Evolutionary conservation across 2,329 filamentous ascomycete genomes (phyloP), one percentile per base, ranked within the genome.

Genomic region (Chalara sp.): DNA sequence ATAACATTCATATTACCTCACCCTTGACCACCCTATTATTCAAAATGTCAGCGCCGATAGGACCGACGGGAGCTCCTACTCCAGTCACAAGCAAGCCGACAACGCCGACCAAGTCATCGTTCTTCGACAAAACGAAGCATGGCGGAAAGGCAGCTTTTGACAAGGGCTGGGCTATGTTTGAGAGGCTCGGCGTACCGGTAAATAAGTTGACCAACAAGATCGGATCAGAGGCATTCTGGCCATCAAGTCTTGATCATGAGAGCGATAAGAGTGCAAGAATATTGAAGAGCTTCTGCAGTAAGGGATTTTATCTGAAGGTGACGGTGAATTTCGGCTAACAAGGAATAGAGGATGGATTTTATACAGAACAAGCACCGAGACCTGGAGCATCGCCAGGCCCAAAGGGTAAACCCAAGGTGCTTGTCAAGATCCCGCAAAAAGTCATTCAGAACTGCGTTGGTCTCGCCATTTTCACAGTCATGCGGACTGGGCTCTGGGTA

Each of bases 391-490:
- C 51, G 5, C 51, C 55, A 39, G 54, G 64, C 68, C 46, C 74
- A 73, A 46, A 75, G 74, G 44, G 71, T 56, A 73, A 80, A 66
- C 83, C 84, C 13, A 82, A 89, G 60, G 53, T 63, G 1, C 68
- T 76, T 47, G 89, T 92, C 70, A 93, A 90, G 71, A 96, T 97
- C 31, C 92, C 92, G 0, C 74, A 84, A 51, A 79, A 85, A 63
- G 89, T 96, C 51, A 89, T 97, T 60, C 82, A 87, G 64, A 88
- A 93, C 70, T 90, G 91, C 31, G 89, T 92, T 59, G 92, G 89
- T 8, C 78, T 97, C 52, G 91, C 89, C 49, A 88, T 97, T 59
- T 96, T 96, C 72, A 96, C 91, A 1, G 95, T 89, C 32, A 95
- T 96, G 89, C 84, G 92, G 53, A 92, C 89, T 11, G 92, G 92